Base-by-base conservation (phyloP, 768 basidiomycete genomes). In the Clavaria fumosa region DNA sequence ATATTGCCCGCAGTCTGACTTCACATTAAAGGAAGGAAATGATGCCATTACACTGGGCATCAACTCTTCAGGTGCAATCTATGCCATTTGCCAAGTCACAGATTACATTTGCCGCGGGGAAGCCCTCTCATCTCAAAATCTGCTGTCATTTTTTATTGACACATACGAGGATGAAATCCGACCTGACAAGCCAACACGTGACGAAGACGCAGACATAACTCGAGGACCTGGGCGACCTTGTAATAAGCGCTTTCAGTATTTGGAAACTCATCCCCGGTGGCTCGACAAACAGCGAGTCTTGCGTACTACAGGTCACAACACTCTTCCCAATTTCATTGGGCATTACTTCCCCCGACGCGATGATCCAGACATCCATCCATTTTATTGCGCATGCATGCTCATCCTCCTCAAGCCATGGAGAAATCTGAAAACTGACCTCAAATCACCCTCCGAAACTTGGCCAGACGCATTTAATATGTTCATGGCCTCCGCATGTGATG, bases 281-380 rank as follows among this genome's bases (percentile, higher is more conserved):
- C 5, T 18, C 18, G 15, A 41, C 28, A 21, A 27, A 11, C 26
- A 31, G 12, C 24, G 53, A 0, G 39, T 59, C 1, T n/a, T 48
- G 0, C 48, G 50, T 4, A 19, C 23, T 2, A 1, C 10, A 1
- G 44, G 49, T 0, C 63, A 66, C 34, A 50, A 55, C 5, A 62
- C 37, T 0, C 30, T 65, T 0, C 58, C 59, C 0, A 56, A 59
- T 23, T 53, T 67, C 35, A 43, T 63, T n/a, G 65, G 64, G 0
- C 46, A 34, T 0, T 61, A 44, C 14, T 60, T 66, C 36, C 59
- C 63, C 1, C 21, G 44, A 0, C 5, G 37, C 0, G 47, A 63
- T 37, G 50, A 60, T 18, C 12, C 34, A 2, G 48, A 50, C 1
- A 23, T 22, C 2, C 23, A 44, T 1, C 20, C 42, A 0, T 53